Conservation (phyloP, 2,329 filamentous ascomycete genomes). For the Alternaria brassicae region DNA sequence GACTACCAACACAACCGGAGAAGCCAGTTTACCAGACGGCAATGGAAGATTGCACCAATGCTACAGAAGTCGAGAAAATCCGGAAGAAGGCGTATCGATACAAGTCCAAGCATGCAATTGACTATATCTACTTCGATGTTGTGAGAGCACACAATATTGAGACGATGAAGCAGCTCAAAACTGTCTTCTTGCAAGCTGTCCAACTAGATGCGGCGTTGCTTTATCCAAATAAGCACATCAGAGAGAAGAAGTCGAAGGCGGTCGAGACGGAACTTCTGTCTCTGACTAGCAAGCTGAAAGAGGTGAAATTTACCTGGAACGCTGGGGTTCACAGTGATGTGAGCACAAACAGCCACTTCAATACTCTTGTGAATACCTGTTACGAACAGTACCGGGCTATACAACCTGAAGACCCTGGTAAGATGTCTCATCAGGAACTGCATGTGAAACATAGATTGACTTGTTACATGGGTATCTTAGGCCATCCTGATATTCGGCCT, state of each 20-base stretch:
- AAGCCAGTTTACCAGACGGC: conserved; percentile 45
- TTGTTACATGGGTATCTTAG: not conserved
- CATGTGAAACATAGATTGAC: not conserved
- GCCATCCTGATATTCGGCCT: conserved; percentile 18
- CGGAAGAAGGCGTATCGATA: conserved; percentile 29
- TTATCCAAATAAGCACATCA: conserved; percentile 15
- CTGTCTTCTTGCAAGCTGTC: conserved; percentile 27
- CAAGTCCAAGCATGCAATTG: conserved; percentile 62
- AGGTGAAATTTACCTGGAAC: conserved; percentile 19
- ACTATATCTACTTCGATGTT: conserved; percentile 66
- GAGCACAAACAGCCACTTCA: conserved; percentile 14
- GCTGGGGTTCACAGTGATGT: not conserved
- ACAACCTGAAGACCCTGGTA: conserved; percentile 17
- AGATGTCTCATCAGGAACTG: not conserved
- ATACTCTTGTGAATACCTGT: conserved; percentile 26
- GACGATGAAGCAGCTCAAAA: conserved; percentile 37
- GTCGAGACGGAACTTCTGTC: conserved; percentile 21
- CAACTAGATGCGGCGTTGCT: conserved; percentile 33
- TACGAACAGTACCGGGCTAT: conserved; percentile 30
- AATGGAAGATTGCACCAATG: conserved; percentile 33
- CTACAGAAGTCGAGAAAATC: conserved; percentile 20
- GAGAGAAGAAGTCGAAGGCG: not conserved
- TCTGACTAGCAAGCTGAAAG: not conserved
- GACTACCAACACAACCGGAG: conserved; percentile 61
- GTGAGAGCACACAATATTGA: conserved; percentile 53